Base-by-base conservation (phyloP, 2,329 filamentous ascomycete genomes). In the Exophiala alcalophila region DNA sequence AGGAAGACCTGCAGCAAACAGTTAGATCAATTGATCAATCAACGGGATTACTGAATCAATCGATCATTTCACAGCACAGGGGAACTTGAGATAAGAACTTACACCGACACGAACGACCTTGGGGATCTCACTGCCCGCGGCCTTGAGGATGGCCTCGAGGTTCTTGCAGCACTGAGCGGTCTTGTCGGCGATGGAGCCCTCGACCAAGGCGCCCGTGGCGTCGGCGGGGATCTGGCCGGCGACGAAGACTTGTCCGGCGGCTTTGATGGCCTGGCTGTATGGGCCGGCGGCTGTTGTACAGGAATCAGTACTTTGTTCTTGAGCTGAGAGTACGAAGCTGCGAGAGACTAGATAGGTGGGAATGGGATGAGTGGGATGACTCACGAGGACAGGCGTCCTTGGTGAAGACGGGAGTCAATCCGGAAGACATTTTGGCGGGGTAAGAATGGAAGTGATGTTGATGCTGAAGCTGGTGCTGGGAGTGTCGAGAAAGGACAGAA, bases 61-160 rank as follows among this genome's bases (percentile, higher is more conserved):
- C 19, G 29, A 6, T 32, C 16, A 10, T 11, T 19, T 10, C 16
- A 10, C 23, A 9, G 47, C 53, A 24, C 43, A n/a, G n/a, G n/a
- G n/a, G n/a, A n/a, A n/a, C n/a, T n/a, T n/a, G n/a, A n/a, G n/a
- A n/a, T n/a, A 10, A 31, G 14, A 26, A 62, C 65, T 32, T 53
- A 70, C 69, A 63, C 82, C 87, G 58, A 89, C 85, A 77, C 96
- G 95, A 70, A 96, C 86, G 32, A 95, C 83, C 66, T 82, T 86
- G 52, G 78, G 68, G 46, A 97, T 76, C 38, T 77, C 79, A 15
- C 85, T 90, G 40, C 86, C 88, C 16, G 89, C 88, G 57, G 83
- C 87, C 48, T 81, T 77, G 37, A 97, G 80, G 44, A 97, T 87
- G 29, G 86, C 85, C 65, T 83, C 77, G 61, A 96, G 78, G 69